A percentile compares a stretch with the other conserved stretches of the same genome.
Evolutionary conservation across 441 rosid genomes (phyloP).

Genomic region (Croton setiger): DNA sequence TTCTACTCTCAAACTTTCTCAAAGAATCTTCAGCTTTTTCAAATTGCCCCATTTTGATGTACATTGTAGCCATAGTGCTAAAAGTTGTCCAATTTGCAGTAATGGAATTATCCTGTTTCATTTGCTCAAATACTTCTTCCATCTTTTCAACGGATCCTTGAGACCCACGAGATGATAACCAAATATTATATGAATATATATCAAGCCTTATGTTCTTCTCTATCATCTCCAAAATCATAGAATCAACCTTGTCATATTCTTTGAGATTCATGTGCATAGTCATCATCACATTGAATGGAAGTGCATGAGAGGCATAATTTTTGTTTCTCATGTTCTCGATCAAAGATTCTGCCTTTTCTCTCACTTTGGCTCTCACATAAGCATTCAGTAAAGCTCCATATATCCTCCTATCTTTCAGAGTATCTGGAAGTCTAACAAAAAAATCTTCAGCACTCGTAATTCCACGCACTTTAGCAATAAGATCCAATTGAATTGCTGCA

Average conservation of each 20-base stretch:
- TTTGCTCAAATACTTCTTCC: conserved; percentile 73
- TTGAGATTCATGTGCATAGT: conserved; percentile 81
- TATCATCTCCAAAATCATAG: conserved; percentile 67
- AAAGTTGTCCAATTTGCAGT: conserved; percentile 91
- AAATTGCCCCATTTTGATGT: conserved; percentile 63
- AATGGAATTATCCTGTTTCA: conserved; percentile 58
- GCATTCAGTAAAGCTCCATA: conserved; percentile 84
- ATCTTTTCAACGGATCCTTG: conserved; percentile 60
- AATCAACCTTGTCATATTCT: conserved; percentile 70
- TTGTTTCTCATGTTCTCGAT: conserved; percentile 61
- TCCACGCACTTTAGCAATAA: conserved; percentile 80
- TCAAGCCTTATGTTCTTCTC: conserved; percentile 61
- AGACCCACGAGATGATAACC: conserved; percentile 78
- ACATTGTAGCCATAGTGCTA: conserved; percentile 92
- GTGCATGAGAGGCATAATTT: conserved; percentile 58
- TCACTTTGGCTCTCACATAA: conserved; percentile 54
- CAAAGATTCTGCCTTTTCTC: conserved; percentile 67
- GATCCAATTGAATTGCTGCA: conserved; percentile 90
- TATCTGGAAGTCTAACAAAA: conserved; percentile 51
- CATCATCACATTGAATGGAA: conserved; percentile 96
- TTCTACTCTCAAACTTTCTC: conserved; percentile 73
- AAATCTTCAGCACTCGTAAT: conserved; percentile 63
- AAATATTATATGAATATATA: conserved; percentile 84
- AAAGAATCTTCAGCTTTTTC: conserved; percentile 78
- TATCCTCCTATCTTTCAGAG: conserved; percentile 72